A percentile compares a stretch with the other conserved stretches of the same genome.
Conservation (phyloP, 805 yeast genomes). For the Saturnispora diversa region DNA sequence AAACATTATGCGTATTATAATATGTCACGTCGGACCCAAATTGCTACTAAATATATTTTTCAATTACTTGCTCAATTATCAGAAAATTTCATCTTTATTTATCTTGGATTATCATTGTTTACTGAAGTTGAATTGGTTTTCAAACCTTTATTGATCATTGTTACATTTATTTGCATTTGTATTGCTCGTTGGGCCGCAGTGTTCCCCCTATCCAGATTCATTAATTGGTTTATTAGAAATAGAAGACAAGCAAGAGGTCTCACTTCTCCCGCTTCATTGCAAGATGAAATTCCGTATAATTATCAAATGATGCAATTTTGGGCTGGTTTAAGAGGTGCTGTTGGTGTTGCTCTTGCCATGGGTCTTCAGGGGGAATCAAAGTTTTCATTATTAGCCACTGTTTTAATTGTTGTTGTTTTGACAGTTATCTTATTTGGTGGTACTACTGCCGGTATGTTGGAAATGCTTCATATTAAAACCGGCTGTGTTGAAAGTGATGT, state of each 20-base stretch:
- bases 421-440: conserved; percentile 97
- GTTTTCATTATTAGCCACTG: conserved; percentile 84
- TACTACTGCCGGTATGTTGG: conserved; percentile 97
- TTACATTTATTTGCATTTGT: conserved; percentile 85
- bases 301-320: conserved; percentile 99
- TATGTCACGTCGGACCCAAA: conserved; percentile 95
- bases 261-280: conserved; percentile 30
- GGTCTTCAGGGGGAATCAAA: conserved; percentile 94
- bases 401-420: conserved; percentile 89
- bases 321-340: conserved; percentile 99
- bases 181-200: conserved; percentile 96
- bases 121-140: conserved; percentile 94
- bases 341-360: conserved; percentile 97
- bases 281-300: conserved; percentile 88
- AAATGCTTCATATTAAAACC: conserved; percentile 82
- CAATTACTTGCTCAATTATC: conserved; percentile 91
- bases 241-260: conserved; percentile 45
- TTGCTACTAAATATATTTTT: conserved; percentile 90
- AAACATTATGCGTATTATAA: conserved; percentile 96
- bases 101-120: conserved; percentile 86
- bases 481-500: conserved; percentile 81
- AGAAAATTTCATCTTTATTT: conserved; percentile 94
- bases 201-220: conserved; percentile 79
- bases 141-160: conserved; percentile 85
- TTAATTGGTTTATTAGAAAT: conserved; percentile 70